phyloP scores from a whole-genome alignment of 164 flowering plant species.

The Magnolia officinalis region DNA sequence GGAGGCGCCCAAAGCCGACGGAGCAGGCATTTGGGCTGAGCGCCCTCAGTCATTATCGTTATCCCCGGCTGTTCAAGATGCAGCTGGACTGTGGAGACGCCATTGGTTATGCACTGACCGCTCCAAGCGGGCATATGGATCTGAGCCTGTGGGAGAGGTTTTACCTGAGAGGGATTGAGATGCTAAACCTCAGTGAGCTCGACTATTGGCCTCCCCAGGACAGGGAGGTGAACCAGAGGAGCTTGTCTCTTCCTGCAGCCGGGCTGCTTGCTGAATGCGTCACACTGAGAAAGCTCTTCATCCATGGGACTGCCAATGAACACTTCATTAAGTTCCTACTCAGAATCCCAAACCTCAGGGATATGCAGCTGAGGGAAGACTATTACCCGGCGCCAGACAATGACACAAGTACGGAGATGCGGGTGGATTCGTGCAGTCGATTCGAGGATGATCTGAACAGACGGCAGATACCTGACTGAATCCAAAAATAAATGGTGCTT shows the following conservation, averaged over 20 bases:
- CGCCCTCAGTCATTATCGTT: conserved; percentile 38
- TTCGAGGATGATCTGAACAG: conserved; percentile 73
- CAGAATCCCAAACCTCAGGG: conserved; percentile 59
- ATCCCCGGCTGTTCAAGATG: conserved; percentile 64
- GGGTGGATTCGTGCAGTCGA: conserved; percentile 71
- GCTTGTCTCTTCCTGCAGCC: conserved; percentile 78
- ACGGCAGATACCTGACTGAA: conserved; percentile 52
- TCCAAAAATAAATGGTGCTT: background rate
- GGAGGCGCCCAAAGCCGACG: conserved; percentile 46
- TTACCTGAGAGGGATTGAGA: conserved; percentile 58
- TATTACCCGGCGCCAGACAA: conserved; percentile 98
- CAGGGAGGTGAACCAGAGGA: conserved; percentile 81
- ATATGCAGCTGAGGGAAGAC: conserved; percentile 86
- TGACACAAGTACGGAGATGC: conserved; percentile 96
- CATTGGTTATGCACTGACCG: conserved; percentile 73
- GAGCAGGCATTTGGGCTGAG: conserved; percentile 56
- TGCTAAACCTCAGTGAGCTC: conserved; percentile 57
- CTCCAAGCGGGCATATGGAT: conserved; percentile 91
- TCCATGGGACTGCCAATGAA: conserved; percentile 89
- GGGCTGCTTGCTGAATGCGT: conserved; percentile 61
- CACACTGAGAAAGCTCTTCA: conserved; percentile 76
- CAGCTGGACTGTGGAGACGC: conserved; percentile 76
- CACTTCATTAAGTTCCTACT: conserved; percentile 74
- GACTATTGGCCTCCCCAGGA: conserved; percentile 99
- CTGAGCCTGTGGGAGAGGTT: conserved; percentile 94